phyloP scores from a whole-genome alignment of 805 yeast genomes.

The Barnettozyma siamensis region DNA sequence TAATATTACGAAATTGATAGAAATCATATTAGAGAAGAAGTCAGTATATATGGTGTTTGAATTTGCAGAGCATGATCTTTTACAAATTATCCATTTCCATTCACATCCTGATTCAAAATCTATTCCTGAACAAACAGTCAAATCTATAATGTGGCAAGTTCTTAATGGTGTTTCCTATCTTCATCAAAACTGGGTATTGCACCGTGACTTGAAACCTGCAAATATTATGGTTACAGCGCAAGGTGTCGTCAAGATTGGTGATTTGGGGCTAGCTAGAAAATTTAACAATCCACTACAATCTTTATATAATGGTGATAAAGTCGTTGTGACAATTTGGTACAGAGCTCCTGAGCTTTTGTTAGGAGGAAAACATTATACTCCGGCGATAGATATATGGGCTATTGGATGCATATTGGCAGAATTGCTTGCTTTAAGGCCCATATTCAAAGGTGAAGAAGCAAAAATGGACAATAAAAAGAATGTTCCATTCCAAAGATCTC shows the following conservation, averaged over 20 bases:
- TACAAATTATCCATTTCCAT: constrained; percentile 92
- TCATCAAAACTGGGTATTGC: constrained; percentile 95
- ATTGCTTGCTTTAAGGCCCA: constrained; percentile 78
- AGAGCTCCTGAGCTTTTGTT: constrained; percentile 86
- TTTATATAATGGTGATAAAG: constrained; percentile 87
- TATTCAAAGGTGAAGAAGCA: constrained; percentile 97
- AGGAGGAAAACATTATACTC: constrained; percentile 91
- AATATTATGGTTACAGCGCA: constrained; percentile 89
- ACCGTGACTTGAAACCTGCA: constrained; percentile 95
- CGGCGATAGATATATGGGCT: constrained; percentile 93
- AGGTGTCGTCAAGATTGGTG: constrained; percentile 95
- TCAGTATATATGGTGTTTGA: constrained; percentile 93
- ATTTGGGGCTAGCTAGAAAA: constrained; percentile 84
- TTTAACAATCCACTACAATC: constrained; percentile 85
- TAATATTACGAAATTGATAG: constrained; percentile 75
- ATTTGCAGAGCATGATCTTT: constrained; percentile 90
- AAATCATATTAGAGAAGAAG: constrained; percentile 81
- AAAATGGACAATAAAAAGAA: constrained; percentile 90
- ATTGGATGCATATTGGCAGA: constrained; percentile 95
- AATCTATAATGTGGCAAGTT: constrained; percentile 88
- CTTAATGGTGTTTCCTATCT: constrained; percentile 84
- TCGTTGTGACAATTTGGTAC: constrained; percentile 96
- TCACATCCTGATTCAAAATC: constrained; percentile 80
- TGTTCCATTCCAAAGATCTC: constrained; percentile 92
- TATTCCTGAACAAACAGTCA: constrained; percentile 73